Percentiles rank a stretch among this genome's conserved stretches.
Evolutionary conservation across 2,329 filamentous ascomycete genomes (phyloP).

Genomic region (Xylariomycetidae sp.): DNA sequence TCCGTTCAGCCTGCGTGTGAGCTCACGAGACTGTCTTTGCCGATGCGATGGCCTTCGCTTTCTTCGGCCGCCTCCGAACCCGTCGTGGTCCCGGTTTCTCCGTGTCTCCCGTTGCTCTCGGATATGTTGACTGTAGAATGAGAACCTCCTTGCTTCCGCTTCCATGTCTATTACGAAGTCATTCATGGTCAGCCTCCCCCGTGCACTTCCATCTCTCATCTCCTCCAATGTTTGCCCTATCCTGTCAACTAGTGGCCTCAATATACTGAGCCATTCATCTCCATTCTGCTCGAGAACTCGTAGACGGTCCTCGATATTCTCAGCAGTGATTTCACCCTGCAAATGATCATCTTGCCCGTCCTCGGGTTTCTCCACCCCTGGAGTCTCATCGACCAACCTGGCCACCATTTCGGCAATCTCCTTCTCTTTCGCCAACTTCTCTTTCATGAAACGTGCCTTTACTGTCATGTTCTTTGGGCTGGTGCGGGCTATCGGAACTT

Average conservation of each 20-base stretch:
- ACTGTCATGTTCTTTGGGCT: conserved; percentile 3
- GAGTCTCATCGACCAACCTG: conserved; percentile 9
- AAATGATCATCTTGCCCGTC: background rate
- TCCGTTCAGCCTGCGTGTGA: background rate
- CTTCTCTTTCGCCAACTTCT: conserved; percentile 17
- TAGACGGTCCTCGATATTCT: background rate
- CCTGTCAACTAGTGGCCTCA: background rate
- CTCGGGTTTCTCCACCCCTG: background rate
- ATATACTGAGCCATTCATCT: background rate
- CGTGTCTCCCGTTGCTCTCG: conserved; percentile 5
- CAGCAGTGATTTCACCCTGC: too few relatives aligned
- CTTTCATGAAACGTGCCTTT: conserved; percentile 13
- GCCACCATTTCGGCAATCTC: conserved; percentile 18
- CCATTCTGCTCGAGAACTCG: background rate
- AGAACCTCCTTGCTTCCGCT: conserved; percentile 10
- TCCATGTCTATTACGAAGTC: conserved; percentile 17
- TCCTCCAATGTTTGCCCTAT: background rate
- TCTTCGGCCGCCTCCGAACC: background rate
- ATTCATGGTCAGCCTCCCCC: conserved; percentile 10
- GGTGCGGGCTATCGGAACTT: background rate
- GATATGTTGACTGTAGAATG: conserved; percentile 3
- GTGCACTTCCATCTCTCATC: background rate
- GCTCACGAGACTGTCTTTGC: conserved; percentile 2
- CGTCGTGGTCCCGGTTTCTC: background rate
- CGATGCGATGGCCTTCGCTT: background rate